Base-by-base conservation (phyloP, 805 yeast species). In the Myxozyma geophila region DNA sequence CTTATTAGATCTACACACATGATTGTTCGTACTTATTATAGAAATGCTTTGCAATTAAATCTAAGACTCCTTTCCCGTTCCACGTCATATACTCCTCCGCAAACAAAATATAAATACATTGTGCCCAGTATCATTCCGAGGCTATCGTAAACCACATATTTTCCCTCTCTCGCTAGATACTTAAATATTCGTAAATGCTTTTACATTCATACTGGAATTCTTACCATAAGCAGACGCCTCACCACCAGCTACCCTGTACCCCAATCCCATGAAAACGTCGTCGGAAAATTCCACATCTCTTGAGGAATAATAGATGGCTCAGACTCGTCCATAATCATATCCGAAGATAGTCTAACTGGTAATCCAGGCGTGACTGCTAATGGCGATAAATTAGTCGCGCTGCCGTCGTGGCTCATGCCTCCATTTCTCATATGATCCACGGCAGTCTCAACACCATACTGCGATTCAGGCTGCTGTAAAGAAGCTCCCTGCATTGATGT, bases 201-300 rank as follows among this genome's bases (percentile, higher is more conserved):
- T 28, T 28, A 28, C 37, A 12, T 47, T 36, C 36, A 2, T 5
- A 4, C 8, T 35, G n/a, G 9, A 4, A 47, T 47, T 47, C 36
- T 10, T 28, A 4, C 51, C 35, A 13, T 9, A n/a, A n/a, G n/a
- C 51, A 21, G 13, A 19, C 35, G 51, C 6, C 23, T 35, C 53
- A 15, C 53, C 40, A 3, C 53, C 54, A 33, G 15, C 49, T 9
- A 28, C 41, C 36, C 62, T 5, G 47, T 23, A 6, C 64, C 64
- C 61, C 60, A 57, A 33, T 61, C 64, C 64, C 60, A 61, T 13
- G 58, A 40, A 33, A 62, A 62, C 37, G 61, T 19, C 8, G 64
- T 59, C 36, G 67, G 61, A 21, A 58, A 52, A 17, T 21, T 55
- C 68, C 66, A 64, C 58, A 58, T 54, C 33, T 62, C 68, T 41